Base-by-base conservation (phyloP, 192 early-diverging fungal genomes). In the Entomortierella lignicola region DNA sequence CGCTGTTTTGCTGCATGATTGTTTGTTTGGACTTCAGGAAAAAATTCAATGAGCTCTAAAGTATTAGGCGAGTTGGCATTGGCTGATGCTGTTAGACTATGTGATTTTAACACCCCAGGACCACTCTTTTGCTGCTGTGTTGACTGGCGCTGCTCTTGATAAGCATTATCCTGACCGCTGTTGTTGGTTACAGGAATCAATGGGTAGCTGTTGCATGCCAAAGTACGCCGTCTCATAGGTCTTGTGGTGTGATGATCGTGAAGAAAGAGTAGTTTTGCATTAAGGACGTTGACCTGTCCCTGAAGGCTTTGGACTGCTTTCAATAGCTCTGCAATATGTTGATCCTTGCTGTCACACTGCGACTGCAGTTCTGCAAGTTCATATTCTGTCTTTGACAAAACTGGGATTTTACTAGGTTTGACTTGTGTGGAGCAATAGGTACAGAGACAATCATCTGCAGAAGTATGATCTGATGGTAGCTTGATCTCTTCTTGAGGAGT, bases 161-260 rank as follows among this genome's bases (percentile, higher is more conserved):
- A 8, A 42, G 31, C 1, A 39, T 25, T 8, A 4, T 59, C 30
- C 23, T 43, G 18, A 8, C n/a, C 39, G 4, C 7, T 26, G n/a
- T 8, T 3, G 4, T 21, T 34, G 11, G 59, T 5, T 2, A 48
- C 30, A 0, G 51, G 43, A 11, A 37, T 55, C 27, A 51, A 31
- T 0, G 73, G 66, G 31, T 27, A 58, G 32, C 66, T 69, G 25
- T 64, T 41, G 2, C 74, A 54, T 20, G 56, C 74, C 27, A 77
- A n/a, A 8, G 61, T 69, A 11, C 74, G 66, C 18, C 74, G 66
- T 12, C 61, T 41, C 74, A 77, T 77, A 18, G 74, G 74, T 7
- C 74, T 52, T 2, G 74, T 77, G 6, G 74, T 77, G 30, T 77
- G 74, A 43, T 77, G 74, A 31, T 77, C 74, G 20, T 77, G 74